Percentiles rank a stretch among this genome's conserved stretches.
phyloP scores from a whole-genome alignment of 305 asterid species.

The Rubia peregrina region DNA sequence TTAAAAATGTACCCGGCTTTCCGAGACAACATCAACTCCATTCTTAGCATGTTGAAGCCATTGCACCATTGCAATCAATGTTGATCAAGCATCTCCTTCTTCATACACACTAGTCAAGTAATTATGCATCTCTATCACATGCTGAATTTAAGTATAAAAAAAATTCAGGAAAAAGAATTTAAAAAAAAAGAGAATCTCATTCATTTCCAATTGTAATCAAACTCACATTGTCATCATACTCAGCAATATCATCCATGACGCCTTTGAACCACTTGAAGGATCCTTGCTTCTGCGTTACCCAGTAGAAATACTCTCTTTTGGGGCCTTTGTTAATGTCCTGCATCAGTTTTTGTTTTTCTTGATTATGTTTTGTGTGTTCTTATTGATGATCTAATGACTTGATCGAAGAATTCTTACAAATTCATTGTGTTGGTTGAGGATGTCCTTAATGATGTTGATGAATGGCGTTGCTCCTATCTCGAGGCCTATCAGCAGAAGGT shows the following conservation, averaged over 20 bases:
- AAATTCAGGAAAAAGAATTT: not conserved
- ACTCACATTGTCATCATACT: slow-evolving; percentile 62
- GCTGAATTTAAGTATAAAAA: slow-evolving; percentile 25
- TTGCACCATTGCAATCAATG: slow-evolving; percentile 75
- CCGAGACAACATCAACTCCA: slow-evolving; percentile 70
- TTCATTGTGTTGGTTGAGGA: slow-evolving; percentile 42
- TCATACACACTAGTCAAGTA: slow-evolving; percentile 75
- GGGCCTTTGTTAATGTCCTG: slow-evolving; percentile 49
- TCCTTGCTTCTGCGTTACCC: slow-evolving; percentile 95
- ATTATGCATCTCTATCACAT: slow-evolving; percentile 71
- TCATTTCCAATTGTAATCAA: not conserved
- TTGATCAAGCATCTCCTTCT: slow-evolving; percentile 88
- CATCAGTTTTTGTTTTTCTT: slow-evolving; percentile 3
- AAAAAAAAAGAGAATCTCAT: not conserved
- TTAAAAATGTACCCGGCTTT: slow-evolving; percentile 15
- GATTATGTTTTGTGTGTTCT: not conserved
- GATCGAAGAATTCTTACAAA: slow-evolving; percentile 30
- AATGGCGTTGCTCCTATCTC: slow-evolving; percentile 98
- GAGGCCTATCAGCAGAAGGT: slow-evolving; percentile 71
- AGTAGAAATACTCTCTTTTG: slow-evolving; percentile 78
- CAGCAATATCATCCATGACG: slow-evolving; percentile 92
- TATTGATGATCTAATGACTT: not conserved
- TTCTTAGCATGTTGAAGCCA: slow-evolving; percentile 75
- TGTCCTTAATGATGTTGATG: slow-evolving; percentile 78
- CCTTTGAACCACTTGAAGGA: slow-evolving; percentile 97